These are phyloP conservation scores for Zopfochytrium polystomum DNA, from an alignment of 371 early-diverging fungal species.

Conservation along the genomic window DNA sequence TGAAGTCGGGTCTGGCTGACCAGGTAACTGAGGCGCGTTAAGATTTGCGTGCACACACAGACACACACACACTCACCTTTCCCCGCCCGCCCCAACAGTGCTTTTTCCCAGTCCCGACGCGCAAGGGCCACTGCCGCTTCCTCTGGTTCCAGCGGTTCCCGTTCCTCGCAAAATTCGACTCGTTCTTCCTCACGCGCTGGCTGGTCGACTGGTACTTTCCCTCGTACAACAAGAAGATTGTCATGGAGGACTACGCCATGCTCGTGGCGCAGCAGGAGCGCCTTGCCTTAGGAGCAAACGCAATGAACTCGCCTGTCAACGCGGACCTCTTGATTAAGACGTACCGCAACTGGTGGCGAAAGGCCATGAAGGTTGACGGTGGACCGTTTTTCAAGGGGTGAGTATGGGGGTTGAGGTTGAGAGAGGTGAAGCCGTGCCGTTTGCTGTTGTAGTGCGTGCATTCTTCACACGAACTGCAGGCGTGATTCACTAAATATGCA, in stretches of 20 bases:
- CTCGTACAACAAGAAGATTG: slow-evolving; percentile 22
- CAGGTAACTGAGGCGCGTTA: too few relatives aligned
- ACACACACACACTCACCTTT: background rate
- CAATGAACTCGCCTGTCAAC: slow-evolving; percentile 32
- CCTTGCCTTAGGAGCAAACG: slow-evolving; percentile 32
- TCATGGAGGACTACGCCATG: slow-evolving; percentile 35
- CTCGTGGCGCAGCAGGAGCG: slow-evolving; percentile 37
- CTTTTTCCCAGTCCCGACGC: slow-evolving; percentile 33
- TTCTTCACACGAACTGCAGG: too few relatives aligned
- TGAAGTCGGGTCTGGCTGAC: slow-evolving; percentile 8
- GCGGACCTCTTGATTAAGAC: slow-evolving; percentile 35
- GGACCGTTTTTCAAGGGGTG: slow-evolving; percentile 27
- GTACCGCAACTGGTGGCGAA: slow-evolving; percentile 40
- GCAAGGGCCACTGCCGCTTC: slow-evolving; percentile 33
- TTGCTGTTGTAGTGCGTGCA: too few relatives aligned
- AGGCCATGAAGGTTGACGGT: slow-evolving; percentile 20
- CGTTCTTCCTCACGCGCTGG: slow-evolving; percentile 25
- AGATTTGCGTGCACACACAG: too few relatives aligned
- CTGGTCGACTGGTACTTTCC: slow-evolving; percentile 23
- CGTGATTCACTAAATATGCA: too few relatives aligned
- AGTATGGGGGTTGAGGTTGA: background rate
- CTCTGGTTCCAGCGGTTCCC: slow-evolving; percentile 32
- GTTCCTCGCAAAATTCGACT: slow-evolving; percentile 28
- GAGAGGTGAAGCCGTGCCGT: background rate
- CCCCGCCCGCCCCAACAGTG: slow-evolving; percentile 18